These are phyloP conservation scores for Lindgomyces ingoldianus DNA, from an alignment of 495 filamentous ascomycete genomes.

Conservation along the genomic window DNA sequence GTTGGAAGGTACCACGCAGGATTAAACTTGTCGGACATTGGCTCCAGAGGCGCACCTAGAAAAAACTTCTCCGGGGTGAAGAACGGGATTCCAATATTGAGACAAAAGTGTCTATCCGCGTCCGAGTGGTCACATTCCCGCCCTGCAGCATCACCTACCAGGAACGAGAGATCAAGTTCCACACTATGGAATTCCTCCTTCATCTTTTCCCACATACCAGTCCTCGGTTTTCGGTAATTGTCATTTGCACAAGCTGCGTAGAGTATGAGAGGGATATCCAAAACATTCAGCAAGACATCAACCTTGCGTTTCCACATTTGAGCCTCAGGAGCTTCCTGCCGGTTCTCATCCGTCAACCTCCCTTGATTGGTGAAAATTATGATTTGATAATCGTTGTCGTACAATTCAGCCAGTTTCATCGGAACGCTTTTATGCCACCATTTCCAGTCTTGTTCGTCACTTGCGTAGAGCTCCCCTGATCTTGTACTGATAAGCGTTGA, in stretches of 20 bases:
- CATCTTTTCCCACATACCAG: conserved; percentile 2
- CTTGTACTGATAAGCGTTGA: neutral
- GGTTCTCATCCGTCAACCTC: conserved; percentile 7
- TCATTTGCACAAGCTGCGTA: conserved; percentile 21
- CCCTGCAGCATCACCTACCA: conserved; percentile 21
- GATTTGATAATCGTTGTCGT: conserved; percentile 5
- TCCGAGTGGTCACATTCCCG: conserved; percentile 9
- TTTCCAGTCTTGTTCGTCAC: neutral
- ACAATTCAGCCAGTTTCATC: neutral
- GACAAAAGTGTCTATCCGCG: conserved; percentile 11
- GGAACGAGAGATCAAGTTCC: neutral
- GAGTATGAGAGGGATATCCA: conserved; percentile 5
- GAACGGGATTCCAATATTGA: conserved; percentile 9
- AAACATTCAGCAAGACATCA: neutral
- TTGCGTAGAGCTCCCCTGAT: neutral
- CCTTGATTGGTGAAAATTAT: conserved; percentile 20
- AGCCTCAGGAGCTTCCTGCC: neutral
- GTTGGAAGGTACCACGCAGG: neutral
- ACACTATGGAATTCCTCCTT: neutral
- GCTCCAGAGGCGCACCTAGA: neutral
- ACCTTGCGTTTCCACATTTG: neutral
- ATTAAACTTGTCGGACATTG: neutral
- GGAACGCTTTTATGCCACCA: neutral
- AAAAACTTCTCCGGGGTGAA: neutral
- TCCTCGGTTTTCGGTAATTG: conserved; percentile 18